phyloP scores from a whole-genome alignment of 2,329 filamentous ascomycete species.

The Exophiala bonariae region DNA sequence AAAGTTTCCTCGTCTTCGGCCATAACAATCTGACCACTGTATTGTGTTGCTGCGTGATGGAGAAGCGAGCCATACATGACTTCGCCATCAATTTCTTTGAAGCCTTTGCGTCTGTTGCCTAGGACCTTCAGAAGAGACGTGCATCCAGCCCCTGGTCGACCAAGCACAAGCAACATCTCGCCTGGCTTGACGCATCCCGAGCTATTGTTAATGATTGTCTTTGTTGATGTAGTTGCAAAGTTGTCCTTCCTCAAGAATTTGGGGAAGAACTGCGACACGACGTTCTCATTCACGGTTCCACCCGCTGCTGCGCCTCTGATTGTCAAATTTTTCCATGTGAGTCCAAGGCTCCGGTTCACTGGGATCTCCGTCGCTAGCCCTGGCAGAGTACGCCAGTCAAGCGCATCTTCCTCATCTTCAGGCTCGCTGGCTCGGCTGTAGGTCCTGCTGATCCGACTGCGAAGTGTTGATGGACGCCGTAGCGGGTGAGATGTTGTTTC shows the following conservation, averaged over 20 bases:
- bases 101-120: conserved; percentile 38
- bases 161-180: conserved; percentile 52
- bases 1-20: neutral
- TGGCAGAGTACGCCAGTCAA: neutral
- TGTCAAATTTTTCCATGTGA: conserved; percentile 1
- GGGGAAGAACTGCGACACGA: neutral
- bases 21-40: conserved; percentile 1
- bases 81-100: conserved; percentile 2
- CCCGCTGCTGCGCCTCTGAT: neutral
- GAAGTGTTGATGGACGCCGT: neutral
- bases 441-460: neutral
- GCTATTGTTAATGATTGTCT: conserved; percentile 1
- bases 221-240: neutral
- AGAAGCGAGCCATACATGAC: neutral
- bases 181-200: conserved; percentile 21
- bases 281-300: neutral
- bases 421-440: neutral
- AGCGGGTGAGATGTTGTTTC: too few species aligned
- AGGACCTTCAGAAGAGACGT: conserved; percentile 56
- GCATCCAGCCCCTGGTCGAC: conserved; percentile 50
- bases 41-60: neutral
- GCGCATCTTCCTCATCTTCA: neutral
- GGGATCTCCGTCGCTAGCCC: neutral
- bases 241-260: neutral
- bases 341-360: neutral